Evolutionary conservation across 1,284 basidiomycete genomes (phyloP).

Genomic region (Golubevia pallescens): DNA sequence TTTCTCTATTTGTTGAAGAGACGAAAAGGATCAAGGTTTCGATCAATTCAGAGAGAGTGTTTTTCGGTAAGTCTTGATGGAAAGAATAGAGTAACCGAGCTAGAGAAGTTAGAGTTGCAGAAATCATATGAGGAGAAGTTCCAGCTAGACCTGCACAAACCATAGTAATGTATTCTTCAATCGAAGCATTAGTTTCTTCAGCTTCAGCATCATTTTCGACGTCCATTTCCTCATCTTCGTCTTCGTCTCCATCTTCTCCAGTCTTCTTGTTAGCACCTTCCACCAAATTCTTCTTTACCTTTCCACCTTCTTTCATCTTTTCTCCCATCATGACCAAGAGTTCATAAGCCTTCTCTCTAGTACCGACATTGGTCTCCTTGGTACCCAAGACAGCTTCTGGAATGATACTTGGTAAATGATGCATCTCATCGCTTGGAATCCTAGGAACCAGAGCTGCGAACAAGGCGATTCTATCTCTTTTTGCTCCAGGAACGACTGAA

Average conservation of each 20-base stretch:
- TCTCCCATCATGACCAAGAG: slow-evolving; percentile 87
- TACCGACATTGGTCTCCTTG: slow-evolving; percentile 95
- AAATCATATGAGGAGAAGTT: slow-evolving; percentile 95
- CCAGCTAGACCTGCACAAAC: slow-evolving; percentile 92
- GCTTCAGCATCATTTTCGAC: slow-evolving; percentile 16
- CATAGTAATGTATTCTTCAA: slow-evolving; percentile 97
- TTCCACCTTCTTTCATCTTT: slow-evolving; percentile 87
- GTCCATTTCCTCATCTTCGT: slow-evolving; percentile 68
- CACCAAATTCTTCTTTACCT: slow-evolving; percentile 77
- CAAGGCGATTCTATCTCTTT: slow-evolving; percentile 79
- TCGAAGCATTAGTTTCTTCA: slow-evolving; percentile 27
- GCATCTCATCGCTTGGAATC: slow-evolving; percentile 77
- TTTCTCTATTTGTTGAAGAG: slow-evolving; percentile 91
- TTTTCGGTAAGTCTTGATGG: slow-evolving; percentile 73
- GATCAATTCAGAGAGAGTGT: slow-evolving; percentile 85
- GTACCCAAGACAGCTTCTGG: slow-evolving; percentile 97
- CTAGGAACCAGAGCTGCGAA: slow-evolving; percentile 76
- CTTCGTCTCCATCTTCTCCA: slow-evolving; percentile 70
- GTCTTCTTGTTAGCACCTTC: slow-evolving; percentile 74
- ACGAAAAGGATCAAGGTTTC: slow-evolving; percentile 88
- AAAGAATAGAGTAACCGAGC: slow-evolving; percentile 95
- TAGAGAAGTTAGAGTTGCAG: slow-evolving; percentile 91
- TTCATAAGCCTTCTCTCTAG: slow-evolving; percentile 86
- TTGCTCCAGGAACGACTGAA: slow-evolving; percentile 80
- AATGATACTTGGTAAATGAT: slow-evolving; percentile 85